These are phyloP conservation scores for Ascochyta pisi DNA, from an alignment of 2,329 filamentous ascomycete genomes.

Conservation along the genomic window DNA sequence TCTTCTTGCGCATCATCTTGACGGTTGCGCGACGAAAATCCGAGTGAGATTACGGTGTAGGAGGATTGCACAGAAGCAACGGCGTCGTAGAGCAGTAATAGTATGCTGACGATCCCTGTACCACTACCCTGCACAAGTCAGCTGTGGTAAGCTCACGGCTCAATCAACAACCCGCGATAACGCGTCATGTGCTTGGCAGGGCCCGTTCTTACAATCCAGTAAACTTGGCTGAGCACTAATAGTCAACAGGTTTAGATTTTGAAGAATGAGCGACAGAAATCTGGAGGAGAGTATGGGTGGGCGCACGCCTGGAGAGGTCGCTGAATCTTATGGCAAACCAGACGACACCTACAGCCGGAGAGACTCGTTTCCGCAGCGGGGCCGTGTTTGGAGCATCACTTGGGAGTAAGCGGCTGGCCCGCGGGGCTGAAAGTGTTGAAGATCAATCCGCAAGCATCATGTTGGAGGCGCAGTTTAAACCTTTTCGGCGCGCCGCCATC, in stretches of 20 bases:
- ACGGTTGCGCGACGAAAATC: conserved; percentile 11
- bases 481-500: conserved; percentile 1
- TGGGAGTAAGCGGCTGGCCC: background rate
- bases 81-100: conserved; percentile 9
- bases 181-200: conserved; percentile 16
- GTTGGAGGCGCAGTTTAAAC: conserved; percentile 2
- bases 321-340: background rate
- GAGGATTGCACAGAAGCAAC: conserved; percentile 1
- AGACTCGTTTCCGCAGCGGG: conserved; percentile 9
- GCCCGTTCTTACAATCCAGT: conserved; percentile 1
- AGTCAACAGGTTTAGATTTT: background rate
- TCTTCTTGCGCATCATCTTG: conserved; percentile 62
- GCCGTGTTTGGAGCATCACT: conserved; percentile 3
- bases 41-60: background rate
- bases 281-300: background rate
- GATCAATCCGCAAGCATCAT: conserved; percentile 8
- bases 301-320: background rate
- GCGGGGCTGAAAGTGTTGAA: conserved; percentile 9
- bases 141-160: conserved; percentile 11
- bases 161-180: conserved; percentile 9
- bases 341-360: conserved; percentile 3
- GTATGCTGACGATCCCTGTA: conserved; percentile 15
- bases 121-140: conserved; percentile 7
- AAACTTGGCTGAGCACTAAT: background rate
- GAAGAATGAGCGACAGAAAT: background rate